Percentiles rank a stretch among this genome's conserved stretches.
phyloP scores from a whole-genome alignment of 805 yeast species.

The Sugiyamaella floridensis region DNA sequence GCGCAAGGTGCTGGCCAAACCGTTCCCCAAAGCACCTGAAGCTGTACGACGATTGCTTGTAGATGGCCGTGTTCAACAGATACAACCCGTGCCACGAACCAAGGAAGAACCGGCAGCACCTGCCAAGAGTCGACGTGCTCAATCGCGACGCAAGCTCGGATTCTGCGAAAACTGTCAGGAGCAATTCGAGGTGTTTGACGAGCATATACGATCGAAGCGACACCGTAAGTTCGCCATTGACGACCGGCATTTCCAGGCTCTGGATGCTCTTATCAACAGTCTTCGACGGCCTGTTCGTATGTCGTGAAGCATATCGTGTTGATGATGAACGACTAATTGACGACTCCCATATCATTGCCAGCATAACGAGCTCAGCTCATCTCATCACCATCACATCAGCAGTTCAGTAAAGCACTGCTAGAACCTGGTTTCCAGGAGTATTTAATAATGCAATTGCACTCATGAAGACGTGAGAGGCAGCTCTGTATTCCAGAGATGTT shows the following conservation, averaged over 20 bases:
- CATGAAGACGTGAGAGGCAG: no score
- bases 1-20: slow-evolving; percentile 30
- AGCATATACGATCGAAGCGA: slow-evolving; percentile 59
- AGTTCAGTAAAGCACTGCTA: not conserved
- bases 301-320: not conserved
- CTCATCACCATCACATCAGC: not conserved
- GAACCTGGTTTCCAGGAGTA: not conserved
- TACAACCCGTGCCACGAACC: slow-evolving; percentile 1
- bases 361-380: no score
- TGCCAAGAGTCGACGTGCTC: not conserved
- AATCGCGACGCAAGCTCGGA: slow-evolving; percentile 43
- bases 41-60: not conserved
- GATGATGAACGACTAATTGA: no score
- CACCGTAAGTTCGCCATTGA: slow-evolving; percentile 76
- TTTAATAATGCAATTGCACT: not conserved
- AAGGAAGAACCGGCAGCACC: slow-evolving; percentile 22
- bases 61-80: not conserved
- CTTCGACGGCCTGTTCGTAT: not conserved
- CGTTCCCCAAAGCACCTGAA: not conserved
- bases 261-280: slow-evolving; percentile 41
- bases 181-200: slow-evolving; percentile 71
- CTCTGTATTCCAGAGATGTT: no score
- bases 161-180: slow-evolving; percentile 92
- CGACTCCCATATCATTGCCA: no score
- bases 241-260: slow-evolving; percentile 62